These are phyloP conservation scores for Asterionellopsis glacialis DNA, from an alignment of 108 stramenopile genomes.

Conservation along the genomic window DNA sequence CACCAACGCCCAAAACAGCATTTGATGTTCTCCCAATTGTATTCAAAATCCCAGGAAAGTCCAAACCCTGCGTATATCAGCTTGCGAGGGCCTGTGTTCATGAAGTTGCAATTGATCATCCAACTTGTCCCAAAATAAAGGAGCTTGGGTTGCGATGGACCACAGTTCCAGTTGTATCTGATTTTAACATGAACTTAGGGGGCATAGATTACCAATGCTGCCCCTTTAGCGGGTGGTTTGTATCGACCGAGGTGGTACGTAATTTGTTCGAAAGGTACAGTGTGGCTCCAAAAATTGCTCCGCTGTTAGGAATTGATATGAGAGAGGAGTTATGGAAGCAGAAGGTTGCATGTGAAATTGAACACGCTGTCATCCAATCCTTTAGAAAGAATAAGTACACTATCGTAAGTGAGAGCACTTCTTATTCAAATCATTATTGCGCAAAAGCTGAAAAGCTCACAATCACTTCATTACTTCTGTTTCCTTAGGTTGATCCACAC, in stretches of 20 bases:
- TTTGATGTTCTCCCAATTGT: constrained; percentile 42
- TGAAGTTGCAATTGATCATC: constrained; percentile 22
- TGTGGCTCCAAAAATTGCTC: background rate
- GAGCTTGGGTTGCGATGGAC: constrained; percentile 21
- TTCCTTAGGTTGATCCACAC: too few relatives aligned
- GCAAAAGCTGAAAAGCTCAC: too few relatives aligned
- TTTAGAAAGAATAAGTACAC: constrained; percentile 16
- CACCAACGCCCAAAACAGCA: constrained; percentile 12
- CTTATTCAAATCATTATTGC: too few relatives aligned
- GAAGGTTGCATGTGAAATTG: constrained; percentile 1
- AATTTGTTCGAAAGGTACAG: constrained; percentile 15
- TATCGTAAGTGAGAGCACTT: too few relatives aligned
- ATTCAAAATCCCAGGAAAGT: constrained; percentile 9
- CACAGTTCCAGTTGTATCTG: constrained; percentile 21
- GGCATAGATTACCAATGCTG: constrained; percentile 18
- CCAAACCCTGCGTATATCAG: constrained; percentile 14
- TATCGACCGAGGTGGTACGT: constrained; percentile 14
- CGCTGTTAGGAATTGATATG: background rate
- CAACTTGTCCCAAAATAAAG: constrained; percentile 10
- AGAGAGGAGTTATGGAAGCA: background rate
- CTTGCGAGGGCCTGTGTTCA: constrained; percentile 11
- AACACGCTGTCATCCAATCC: constrained; percentile 12
- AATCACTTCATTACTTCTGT: too few relatives aligned
- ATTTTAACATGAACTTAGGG: constrained; percentile 20
- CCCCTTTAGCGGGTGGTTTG: constrained; percentile 39